Evolutionary conservation across 352 stramenopile genomes (phyloP).

Genomic region (Phytophthora boehmeriae): DNA sequence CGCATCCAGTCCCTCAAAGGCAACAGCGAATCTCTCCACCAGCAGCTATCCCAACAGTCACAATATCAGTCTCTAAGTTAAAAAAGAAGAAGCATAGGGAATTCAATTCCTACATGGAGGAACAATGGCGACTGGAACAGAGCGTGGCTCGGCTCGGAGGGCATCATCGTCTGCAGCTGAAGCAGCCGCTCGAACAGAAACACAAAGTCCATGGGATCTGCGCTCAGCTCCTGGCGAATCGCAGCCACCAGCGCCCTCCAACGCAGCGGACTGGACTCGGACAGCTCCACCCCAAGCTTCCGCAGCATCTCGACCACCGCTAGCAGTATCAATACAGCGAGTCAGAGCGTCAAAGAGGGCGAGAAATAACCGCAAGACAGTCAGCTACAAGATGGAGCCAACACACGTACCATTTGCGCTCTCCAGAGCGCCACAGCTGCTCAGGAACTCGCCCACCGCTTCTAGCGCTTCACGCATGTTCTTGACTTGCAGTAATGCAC

Average conservation of each 20-base stretch:
- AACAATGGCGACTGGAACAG: constrained; percentile 71
- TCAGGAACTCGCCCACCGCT: constrained; percentile 59
- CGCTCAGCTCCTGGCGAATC: constrained; percentile 53
- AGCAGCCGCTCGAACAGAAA: constrained; percentile 74
- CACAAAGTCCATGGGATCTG: constrained; percentile 49
- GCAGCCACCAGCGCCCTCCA: constrained; percentile 57
- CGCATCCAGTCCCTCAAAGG: constrained; percentile 52
- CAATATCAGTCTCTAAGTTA: not conserved
- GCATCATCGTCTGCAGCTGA: constrained; percentile 51
- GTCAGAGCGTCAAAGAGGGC: not conserved
- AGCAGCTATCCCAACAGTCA: constrained; percentile 42
- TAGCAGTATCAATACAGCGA: constrained; percentile 10
- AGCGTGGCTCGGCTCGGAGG: constrained; percentile 25
- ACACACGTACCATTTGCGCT: constrained; percentile 40
- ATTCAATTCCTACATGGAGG: constrained; percentile 55
- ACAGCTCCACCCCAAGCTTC: constrained; percentile 49
- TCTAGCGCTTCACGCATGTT: constrained; percentile 52
- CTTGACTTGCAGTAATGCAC: constrained; percentile 19
- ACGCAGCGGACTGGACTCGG: constrained; percentile 51
- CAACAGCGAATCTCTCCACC: constrained; percentile 61
- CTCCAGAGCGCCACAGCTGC: constrained; percentile 49
- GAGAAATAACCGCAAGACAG: not conserved
- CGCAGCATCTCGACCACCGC: constrained; percentile 48
- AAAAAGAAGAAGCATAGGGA: not conserved
- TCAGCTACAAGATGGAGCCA: not conserved